Evolutionary conservation across 129 eudicot genomes (phyloP), one percentile per base, ranked within the genome.

Genomic region (Lactuca saligna): DNA sequence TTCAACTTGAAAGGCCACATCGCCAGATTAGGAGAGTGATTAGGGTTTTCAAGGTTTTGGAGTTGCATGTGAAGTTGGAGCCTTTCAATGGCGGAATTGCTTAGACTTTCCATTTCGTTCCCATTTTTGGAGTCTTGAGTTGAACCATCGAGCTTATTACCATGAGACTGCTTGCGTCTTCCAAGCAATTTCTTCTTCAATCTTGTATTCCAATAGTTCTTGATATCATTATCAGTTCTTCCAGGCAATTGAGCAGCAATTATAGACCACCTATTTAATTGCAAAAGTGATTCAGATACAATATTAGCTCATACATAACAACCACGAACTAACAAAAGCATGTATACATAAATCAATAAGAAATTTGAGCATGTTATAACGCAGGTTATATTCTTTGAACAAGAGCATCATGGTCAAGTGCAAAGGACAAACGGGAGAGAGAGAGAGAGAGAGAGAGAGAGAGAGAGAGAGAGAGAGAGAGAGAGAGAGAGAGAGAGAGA

Each of bases 191-290:
- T 89, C 65, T 89, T 89, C 86, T 89, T 89, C 59, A 89, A 82
- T 58, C 85, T 82, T 1, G 96, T 89, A 84, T 89, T 89, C 96
- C 96, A 89, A 61, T 89, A 86, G 82, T 89, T 89, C 71, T 86
- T 89, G 78, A 89, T 89, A 61, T 89, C 96, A 34, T 89, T 89
- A 68, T 89, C 93, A 8, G 96, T 89, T 70, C 93, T 79, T 72
- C 96, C 96, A 2, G 93, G 93, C 51, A 89, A 58, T 71, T 89
- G 96, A 32, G 96, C 96, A 13, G 96, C 96, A 63, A 89, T 89
- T 79, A 89, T 80, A 10, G 96, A 89, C 96, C 96, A 89, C 88
- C 96, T 89, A 32, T 13, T 50, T 41, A 38, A 56, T 74, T 66
- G 13, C 51, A 3, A 54, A 75, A 66, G 42, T 74, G 9, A 61